These are phyloP conservation scores for Tetraselmis striata DNA, from an alignment of 139 green algal species.

Conservation along the genomic window DNA sequence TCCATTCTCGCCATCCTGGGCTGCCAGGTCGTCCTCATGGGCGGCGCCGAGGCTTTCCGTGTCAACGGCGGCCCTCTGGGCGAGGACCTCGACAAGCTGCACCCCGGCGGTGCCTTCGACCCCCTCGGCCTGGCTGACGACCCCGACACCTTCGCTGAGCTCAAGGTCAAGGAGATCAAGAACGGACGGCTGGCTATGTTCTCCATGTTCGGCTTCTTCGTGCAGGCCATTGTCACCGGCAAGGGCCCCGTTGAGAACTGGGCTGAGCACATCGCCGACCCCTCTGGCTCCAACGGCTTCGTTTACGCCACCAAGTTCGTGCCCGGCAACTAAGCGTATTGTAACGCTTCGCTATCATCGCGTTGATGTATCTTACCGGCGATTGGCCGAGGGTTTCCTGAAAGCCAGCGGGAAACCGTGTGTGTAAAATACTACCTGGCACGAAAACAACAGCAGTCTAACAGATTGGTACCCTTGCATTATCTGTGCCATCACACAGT, in stretches of 20 bases:
- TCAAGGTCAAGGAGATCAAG: conserved; percentile 93
- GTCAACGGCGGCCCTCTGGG: conserved; percentile 30
- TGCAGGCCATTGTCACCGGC: not conserved
- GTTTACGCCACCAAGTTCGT: conserved; percentile 7
- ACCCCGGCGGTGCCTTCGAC: conserved; percentile 80
- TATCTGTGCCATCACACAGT: not conserved
- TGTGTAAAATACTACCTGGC: not conserved
- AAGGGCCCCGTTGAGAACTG: conserved; percentile 11
- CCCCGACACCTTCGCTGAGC: conserved; percentile 73
- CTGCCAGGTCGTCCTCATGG: conserved; percentile 69
- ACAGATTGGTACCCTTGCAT: not conserved
- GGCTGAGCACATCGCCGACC: conserved; percentile 11
- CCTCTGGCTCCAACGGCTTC: conserved; percentile 11
- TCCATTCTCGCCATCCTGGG: conserved; percentile 87
- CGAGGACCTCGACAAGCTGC: conserved; percentile 52
- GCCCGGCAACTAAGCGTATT: not conserved
- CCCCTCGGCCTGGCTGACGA: conserved; percentile 92
- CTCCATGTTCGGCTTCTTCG: conserved; percentile 52
- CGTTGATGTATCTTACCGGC: not conserved
- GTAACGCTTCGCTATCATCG: not conserved
- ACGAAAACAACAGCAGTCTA: not conserved
- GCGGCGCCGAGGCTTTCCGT: conserved; percentile 40
- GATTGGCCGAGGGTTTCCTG: not conserved
- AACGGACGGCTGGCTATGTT: conserved; percentile 82
- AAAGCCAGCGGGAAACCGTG: not conserved